Evolutionary conservation across 768 basidiomycete species (phyloP), one percentile per base, ranked within the genome.

Genomic region (Candolleomyces eurysporus): DNA sequence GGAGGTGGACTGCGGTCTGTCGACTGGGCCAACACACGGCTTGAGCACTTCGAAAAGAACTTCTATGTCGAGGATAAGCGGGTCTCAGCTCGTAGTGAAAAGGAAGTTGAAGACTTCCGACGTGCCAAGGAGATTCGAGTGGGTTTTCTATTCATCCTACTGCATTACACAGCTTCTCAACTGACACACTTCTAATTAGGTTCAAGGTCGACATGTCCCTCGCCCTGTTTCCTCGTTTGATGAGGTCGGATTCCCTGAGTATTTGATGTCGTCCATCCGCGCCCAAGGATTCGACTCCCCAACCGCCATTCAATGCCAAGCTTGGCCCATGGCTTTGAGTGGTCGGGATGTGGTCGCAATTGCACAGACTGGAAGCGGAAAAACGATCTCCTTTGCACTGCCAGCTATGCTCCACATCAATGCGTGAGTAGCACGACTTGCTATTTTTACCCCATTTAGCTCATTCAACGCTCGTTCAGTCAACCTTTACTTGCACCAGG

Each of bases 351-450:
- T 98, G 43, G 91, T 96, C 49, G 97, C 96, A 59, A 94, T 99
- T 67, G 96, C 97, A 42, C 96, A 98, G 75, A 99, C 97, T 9
- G 97, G 97, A 60, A 96, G 93, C 74, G 97, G 97, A 60, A 99
- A 99, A 80, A 99, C 97, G 7, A 98, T 99, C 60, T 87, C 96
- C 10, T 99, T 99, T 73, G 96, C 97, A 59, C 88, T 99, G 49
- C 97, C 97, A 45, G 96, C 97, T 54, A 99, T 98, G 96, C 82
- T 99, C 39, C 97, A 99, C 77, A 99, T 99, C 79, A 99, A 98
- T 84, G 97, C 97, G 92, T 94, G 70, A 65, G 91, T 80, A 31
- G 54, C 50, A 36, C 46, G 42, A 52, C 58, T 36, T 31, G 64
- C 54, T 32, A 71, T 45, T 42, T 56, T 31, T 30, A 22, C 19